Conservation (phyloP, 2,329 filamentous ascomycete genomes). For the Blastomyces gilchristii region DNA sequence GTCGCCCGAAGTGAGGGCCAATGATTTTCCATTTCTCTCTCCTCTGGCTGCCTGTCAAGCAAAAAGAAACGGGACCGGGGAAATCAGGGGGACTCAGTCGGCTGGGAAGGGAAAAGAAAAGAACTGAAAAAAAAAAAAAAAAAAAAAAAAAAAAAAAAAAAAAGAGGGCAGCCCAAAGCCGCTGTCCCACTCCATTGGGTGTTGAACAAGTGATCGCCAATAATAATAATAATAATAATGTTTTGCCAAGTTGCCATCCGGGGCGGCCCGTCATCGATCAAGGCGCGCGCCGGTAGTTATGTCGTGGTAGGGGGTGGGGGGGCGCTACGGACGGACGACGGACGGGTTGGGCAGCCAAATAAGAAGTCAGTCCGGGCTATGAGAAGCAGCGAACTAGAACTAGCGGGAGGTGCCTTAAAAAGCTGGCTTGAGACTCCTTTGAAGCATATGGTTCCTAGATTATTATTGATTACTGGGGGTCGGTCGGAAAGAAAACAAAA, state of each 20-base stretch:
- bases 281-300: neutral
- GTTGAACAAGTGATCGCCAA: neutral
- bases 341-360: neutral
- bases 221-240: neutral
- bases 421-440: neutral
- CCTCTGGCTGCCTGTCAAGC: neutral
- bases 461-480: too few relatives aligned
- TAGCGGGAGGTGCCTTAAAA: neutral
- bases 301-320: neutral
- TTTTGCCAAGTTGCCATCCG: conserved; percentile 1
- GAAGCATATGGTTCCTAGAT: too few relatives aligned
- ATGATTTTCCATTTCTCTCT: neutral
- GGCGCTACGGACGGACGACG: too few relatives aligned
- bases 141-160: neutral
- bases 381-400: neutral
- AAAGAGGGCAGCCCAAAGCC: neutral
- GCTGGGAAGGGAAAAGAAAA: too few relatives aligned
- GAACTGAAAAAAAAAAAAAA: too few relatives aligned
- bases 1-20: neutral
- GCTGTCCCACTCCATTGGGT: neutral
- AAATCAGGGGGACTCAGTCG: neutral
- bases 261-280: conserved; percentile 8
- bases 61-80: neutral
- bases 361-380: neutral
- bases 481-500: neutral